Conservation (phyloP, 208 protist species). For the Trypanosomatidae sp. region DNA sequence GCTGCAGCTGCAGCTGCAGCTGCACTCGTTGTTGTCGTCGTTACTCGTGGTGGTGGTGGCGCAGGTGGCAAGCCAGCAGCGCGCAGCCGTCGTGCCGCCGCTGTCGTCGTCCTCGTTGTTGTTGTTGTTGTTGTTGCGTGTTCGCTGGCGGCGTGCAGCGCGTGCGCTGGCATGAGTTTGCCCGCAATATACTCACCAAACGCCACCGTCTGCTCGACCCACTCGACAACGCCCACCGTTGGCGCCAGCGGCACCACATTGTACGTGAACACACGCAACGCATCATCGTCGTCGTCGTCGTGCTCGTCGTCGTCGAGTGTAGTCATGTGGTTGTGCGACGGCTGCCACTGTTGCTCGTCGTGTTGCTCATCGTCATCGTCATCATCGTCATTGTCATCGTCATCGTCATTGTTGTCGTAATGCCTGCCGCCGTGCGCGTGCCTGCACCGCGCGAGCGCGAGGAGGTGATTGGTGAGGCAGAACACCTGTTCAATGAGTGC, state of each 20-base stretch:
- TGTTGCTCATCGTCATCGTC: too few relatives aligned
- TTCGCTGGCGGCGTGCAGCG: too few relatives aligned
- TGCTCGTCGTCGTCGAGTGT: too few relatives aligned
- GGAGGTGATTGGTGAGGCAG: conserved; percentile 69
- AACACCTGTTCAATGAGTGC: conserved; percentile 95
- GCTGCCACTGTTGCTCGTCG: too few relatives aligned
- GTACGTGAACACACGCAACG: conserved; percentile 85
- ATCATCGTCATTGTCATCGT: too few relatives aligned
- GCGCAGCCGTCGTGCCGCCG: conserved; percentile 2
- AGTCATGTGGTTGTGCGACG: conserved; percentile 2
- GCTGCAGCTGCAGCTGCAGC: conserved; percentile 1
- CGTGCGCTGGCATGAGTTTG: too few relatives aligned
- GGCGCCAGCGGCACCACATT: conserved; percentile 89
- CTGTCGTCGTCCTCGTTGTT: not conserved
- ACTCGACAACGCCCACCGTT: conserved; percentile 84
- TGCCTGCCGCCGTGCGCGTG: too few relatives aligned
- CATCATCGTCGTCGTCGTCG: not conserved
- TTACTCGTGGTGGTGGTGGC: too few relatives aligned
- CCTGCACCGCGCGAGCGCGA: conserved; percentile 2
- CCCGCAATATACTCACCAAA: conserved; percentile 85
- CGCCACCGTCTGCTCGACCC: conserved; percentile 84
- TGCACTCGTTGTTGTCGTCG: not conserved
- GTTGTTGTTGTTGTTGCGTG: not conserved
- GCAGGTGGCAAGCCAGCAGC: too few relatives aligned
- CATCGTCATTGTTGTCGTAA: too few relatives aligned